Evolutionary conservation across 352 stramenopile species (phyloP).

Genomic region (Globisporangium cystogenes): DNA sequence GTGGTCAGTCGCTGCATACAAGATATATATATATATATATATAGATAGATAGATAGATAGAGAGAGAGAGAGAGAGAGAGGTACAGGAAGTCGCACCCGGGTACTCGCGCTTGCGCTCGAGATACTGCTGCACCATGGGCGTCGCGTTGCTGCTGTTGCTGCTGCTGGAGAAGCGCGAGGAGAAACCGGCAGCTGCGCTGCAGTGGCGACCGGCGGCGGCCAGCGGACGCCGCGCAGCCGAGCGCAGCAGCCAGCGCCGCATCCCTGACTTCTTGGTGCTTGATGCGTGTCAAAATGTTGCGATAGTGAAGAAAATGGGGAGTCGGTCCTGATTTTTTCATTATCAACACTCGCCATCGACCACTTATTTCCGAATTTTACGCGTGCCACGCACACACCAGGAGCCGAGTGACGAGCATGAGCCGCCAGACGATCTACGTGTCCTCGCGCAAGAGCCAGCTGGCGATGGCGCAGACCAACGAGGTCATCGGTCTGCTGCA

Average conservation of each 20-base stretch:
- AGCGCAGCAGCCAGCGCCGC: no score
- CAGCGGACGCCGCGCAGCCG: no score
- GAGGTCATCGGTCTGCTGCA: conserved; percentile 79
- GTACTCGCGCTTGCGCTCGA: conserved; percentile 74
- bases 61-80: not conserved
- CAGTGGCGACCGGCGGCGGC: no score
- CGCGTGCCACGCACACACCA: no score
- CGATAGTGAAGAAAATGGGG: no score
- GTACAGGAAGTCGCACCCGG: conserved; percentile 38
- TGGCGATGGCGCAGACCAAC: conserved; percentile 86
- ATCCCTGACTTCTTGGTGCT: no score
- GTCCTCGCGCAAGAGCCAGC: conserved; percentile 82
- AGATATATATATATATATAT: no score
- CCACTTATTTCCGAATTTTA: no score
- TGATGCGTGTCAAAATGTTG: no score
- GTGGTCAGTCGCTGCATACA: not conserved
- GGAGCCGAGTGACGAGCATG: not conserved
- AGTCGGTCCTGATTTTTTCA: no score
- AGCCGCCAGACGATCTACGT: conserved; percentile 65
- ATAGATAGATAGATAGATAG: no score
- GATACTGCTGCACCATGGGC: conserved; percentile 70
- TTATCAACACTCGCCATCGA: no score
- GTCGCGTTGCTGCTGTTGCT: conserved; percentile 13
- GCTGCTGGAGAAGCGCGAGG: not conserved
- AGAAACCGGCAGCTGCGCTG: not conserved